phyloP scores from a whole-genome alignment of 2,329 filamentous ascomycete species.

The Nemania sp. region DNA sequence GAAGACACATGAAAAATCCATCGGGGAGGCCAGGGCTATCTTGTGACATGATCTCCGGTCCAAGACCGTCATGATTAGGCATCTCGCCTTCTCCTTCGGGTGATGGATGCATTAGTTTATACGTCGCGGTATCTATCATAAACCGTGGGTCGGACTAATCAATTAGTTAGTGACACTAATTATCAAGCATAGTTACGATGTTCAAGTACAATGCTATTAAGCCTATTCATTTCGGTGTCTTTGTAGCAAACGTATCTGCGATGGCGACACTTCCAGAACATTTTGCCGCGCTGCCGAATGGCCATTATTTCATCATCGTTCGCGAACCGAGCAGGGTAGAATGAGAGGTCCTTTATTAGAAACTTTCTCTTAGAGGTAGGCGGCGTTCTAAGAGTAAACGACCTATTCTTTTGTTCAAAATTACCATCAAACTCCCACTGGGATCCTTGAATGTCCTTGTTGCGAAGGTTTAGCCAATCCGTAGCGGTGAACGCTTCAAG shows the following conservation, averaged over 20 bases:
- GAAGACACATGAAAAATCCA: slow-evolving; percentile 9
- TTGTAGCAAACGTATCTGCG: slow-evolving; percentile 13
- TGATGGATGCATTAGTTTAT: slow-evolving; percentile 12
- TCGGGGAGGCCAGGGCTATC: slow-evolving; percentile 1
- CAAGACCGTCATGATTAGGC: slow-evolving; percentile 1
- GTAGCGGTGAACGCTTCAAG: slow-evolving; percentile 10
- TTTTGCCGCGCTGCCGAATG: slow-evolving; percentile 8
- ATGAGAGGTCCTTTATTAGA: neutral
- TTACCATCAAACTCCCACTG: slow-evolving; percentile 11
- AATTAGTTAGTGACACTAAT: neutral
- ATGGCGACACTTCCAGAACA: slow-evolving; percentile 16
- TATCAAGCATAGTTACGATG: neutral
- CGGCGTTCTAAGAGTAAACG: neutral
- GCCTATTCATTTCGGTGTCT: neutral
- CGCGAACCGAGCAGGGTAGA: slow-evolving; percentile 9
- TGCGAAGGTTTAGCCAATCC: slow-evolving; percentile 1
- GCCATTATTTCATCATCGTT: neutral
- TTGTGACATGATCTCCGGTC: slow-evolving; percentile 6
- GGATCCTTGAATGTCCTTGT: neutral
- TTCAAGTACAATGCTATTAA: slow-evolving; percentile 1
- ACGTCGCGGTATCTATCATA: slow-evolving; percentile 11
- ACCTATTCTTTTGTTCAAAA: neutral
- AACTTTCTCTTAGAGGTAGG: neutral
- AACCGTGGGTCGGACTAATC: slow-evolving; percentile 10
- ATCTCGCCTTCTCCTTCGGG: neutral